Percentiles rank a stretch among this genome's conserved stretches.
Evolutionary conservation across 805 yeast genomes (phyloP).

Genomic region (Saccharomyces eubayanus): DNA sequence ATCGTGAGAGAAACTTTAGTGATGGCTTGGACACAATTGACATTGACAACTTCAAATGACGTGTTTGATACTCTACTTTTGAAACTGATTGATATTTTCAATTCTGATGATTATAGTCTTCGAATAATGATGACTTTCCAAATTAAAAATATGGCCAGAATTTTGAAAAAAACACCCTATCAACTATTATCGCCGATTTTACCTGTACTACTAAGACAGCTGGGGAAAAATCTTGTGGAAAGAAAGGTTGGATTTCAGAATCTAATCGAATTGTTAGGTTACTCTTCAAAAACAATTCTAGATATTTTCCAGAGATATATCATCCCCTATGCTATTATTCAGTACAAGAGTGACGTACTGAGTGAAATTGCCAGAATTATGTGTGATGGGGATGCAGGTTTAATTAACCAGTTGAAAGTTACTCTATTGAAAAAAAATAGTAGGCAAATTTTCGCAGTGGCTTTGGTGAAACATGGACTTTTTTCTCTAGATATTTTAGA

Average conservation of each 20-base stretch:
- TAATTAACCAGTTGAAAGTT: slow-evolving; percentile 16
- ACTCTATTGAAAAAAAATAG: slow-evolving; percentile 24
- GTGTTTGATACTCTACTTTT: slow-evolving; percentile 57
- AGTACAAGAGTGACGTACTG: slow-evolving; percentile 54
- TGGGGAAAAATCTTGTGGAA: slow-evolving; percentile 45
- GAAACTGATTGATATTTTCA: slow-evolving; percentile 57
- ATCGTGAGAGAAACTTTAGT: slow-evolving; percentile 53
- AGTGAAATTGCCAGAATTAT: slow-evolving; percentile 27
- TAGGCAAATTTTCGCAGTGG: slow-evolving; percentile 30
- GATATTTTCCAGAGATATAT: slow-evolving; percentile 63
- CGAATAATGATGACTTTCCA: slow-evolving; percentile 63
- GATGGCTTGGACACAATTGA: slow-evolving; percentile 57
- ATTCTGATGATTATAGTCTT: slow-evolving; percentile 50
- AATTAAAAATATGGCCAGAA: slow-evolving; percentile 48
- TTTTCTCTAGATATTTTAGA: slow-evolving; percentile 27
- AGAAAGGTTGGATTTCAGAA: slow-evolving; percentile 48
- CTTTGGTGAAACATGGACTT: slow-evolving; percentile 27
- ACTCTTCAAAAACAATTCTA: slow-evolving; percentile 54
- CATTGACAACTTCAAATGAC: slow-evolving; percentile 56
- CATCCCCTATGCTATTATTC: slow-evolving; percentile 65
- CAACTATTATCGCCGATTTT: slow-evolving; percentile 72
- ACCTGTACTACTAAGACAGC: slow-evolving; percentile 57
- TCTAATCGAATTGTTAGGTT: slow-evolving; percentile 57
- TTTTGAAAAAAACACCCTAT: slow-evolving; percentile 60
- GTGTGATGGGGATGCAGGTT: slow-evolving; percentile 17